Evolutionary conservation across 2,329 filamentous ascomycete genomes (phyloP), one percentile per base, ranked within the genome.

Genomic region (Fusarium burgessii): DNA sequence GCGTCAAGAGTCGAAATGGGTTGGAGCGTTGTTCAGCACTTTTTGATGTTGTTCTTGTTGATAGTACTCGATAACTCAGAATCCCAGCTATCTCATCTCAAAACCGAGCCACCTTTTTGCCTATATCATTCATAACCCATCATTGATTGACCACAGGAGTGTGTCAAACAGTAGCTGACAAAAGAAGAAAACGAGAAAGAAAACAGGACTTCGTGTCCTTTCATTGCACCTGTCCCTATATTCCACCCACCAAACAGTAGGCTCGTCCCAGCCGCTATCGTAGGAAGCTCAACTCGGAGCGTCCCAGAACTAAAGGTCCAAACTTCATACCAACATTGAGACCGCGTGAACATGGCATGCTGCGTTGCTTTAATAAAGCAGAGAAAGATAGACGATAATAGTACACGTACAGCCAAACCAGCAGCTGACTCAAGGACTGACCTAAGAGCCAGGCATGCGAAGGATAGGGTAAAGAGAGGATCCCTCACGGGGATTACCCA

Each of bases 391-490:
- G 68, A 62, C 43, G 38, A 67, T 60, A 68, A 54, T 72, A 63
- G 41, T 76, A 76, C 71, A 76, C 68, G 46, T 74, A 66, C 68
- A 75, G 54, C 66, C 47, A 68, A 54, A 47, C 59, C 56, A 72
- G 47, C 54, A 65, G 58, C 58, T 46, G 38, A 60, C 46, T 42
- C 52, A 62, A 23, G 14, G 36, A 46, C n/a, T 23, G 36, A 40
- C 51, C 64, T 73, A 81, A 62, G 77, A 74, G 50, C 79, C 79
- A 45, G 80, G 80, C 75, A 82, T 78, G 41, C 81, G 81, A 41
- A 84, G 78, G 62, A 83, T 78, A 25, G 82, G 82, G 62, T 84
- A 84, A 17, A 84, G 77, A 40, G 80, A 78, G 45, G 80, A 77
- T 20, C 76, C 78, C 66, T 81, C 79, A 46, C 74, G 70, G 27